These are phyloP conservation scores for Ophiocordyceps camponoti-saundersi DNA, from an alignment of 2,329 filamentous ascomycete genomes.

Conservation along the genomic window DNA sequence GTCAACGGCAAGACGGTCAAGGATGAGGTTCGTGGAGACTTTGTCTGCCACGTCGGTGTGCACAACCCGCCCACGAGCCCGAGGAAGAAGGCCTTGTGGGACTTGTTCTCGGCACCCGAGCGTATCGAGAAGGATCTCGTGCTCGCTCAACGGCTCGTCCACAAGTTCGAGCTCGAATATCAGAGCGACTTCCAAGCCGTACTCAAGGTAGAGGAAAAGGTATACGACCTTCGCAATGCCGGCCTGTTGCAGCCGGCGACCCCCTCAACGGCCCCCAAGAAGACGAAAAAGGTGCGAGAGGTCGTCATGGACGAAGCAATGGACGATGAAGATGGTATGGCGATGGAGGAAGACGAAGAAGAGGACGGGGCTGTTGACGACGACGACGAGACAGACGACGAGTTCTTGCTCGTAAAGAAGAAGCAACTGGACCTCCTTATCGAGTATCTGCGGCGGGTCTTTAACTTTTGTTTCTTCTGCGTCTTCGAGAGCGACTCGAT, in stretches of 20 bases:
- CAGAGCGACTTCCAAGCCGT: slow-evolving; percentile 62
- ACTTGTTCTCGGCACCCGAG: slow-evolving; percentile 87
- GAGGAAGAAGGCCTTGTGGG: slow-evolving; percentile 91
- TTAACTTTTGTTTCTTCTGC: slow-evolving; percentile 99
- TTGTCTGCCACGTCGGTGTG: slow-evolving; percentile 92
- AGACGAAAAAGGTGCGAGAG: slow-evolving; percentile 42
- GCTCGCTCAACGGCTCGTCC: slow-evolving; percentile 65
- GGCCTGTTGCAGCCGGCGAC: slow-evolving; percentile 58
- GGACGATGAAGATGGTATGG: slow-evolving; percentile 48
- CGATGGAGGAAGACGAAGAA: slow-evolving; percentile 69
- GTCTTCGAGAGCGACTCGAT: slow-evolving; percentile 97
- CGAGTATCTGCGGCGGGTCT: slow-evolving; percentile 89
- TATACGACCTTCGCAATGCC: slow-evolving; percentile 61
- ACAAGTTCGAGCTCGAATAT: slow-evolving; percentile 72
- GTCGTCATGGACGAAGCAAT: slow-evolving; percentile 43
- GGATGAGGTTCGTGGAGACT: slow-evolving; percentile 84
- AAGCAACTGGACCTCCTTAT: slow-evolving; percentile 93
- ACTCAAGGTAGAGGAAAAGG: slow-evolving; percentile 67
- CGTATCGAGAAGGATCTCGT: slow-evolving; percentile 80
- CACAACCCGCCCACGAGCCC: slow-evolving; percentile 77
- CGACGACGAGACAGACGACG: slow-evolving; percentile 79
- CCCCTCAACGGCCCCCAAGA: slow-evolving; percentile 33
- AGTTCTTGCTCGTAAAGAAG: slow-evolving; percentile 80
- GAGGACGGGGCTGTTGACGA: slow-evolving; percentile 57
- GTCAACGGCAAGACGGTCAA: slow-evolving; percentile 96